Evolutionary conservation across 2,329 filamentous ascomycete genomes (phyloP), one percentile per base, ranked within the genome.

Genomic region (Colletotrichum zoysiae): DNA sequence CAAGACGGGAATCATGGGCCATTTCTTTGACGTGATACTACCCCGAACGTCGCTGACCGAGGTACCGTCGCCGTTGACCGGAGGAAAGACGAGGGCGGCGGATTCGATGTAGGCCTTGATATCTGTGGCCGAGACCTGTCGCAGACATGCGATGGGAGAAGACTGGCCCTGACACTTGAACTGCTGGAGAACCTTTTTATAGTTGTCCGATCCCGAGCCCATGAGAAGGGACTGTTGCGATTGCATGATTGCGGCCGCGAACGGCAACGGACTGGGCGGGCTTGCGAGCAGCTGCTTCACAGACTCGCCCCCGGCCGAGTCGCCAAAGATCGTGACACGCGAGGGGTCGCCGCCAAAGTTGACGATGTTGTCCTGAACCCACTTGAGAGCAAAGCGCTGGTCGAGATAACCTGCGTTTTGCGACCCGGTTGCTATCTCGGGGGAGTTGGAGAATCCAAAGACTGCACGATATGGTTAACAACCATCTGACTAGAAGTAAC

Each of bases 301-400:
- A 6, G 70, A 72, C 26, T 90, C 89, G 0, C 83, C 79, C 3
- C 87, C 86, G 0, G 87, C 86, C 4, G 82, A 84, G 74, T 91
- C 84, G 6, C 90, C 90, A 84, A 86, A 90, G 55, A 91, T 87
- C 0, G 89, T 91, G 3, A 91, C 88, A 68, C 87, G 88, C 0
- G 80, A 78, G 0, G 89, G 87, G 75, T 92, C 89, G 1, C 90
- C 91, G 2, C 90, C 90, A 76, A 92, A 92, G 0, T 84, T 82
- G 0, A 80, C 84, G 62, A 91, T 90, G 72, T 91, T 90, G 71
- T 88, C 86, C 20, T 86, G 85, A 0, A 90, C 83, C 90, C 89
- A 92, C 70, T 90, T 75, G 20, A 92, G 78, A 0, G 85, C 89
- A 0, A 88, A 78, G 26, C 87, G 81, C 74, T 91, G 89, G 73